These are phyloP conservation scores for Penicillium occitanis DNA, from an alignment of 2,329 filamentous ascomycete species.

Conservation along the genomic window DNA sequence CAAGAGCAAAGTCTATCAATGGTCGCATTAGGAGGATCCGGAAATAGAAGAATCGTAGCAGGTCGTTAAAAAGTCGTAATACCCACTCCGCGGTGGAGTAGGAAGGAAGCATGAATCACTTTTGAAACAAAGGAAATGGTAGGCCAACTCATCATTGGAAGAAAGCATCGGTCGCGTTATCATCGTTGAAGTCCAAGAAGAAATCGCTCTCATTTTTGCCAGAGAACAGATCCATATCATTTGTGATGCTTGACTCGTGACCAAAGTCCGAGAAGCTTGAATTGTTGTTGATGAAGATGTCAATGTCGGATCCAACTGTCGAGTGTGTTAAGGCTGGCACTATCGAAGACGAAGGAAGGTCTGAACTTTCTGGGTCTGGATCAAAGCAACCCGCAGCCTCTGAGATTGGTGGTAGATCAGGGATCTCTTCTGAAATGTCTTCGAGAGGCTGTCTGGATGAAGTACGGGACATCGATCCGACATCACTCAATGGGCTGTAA, in stretches of 20 bases:
- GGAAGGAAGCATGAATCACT: neutral
- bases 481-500: constrained; percentile 40
- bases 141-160: constrained; percentile 16
- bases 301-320: constrained; percentile 39
- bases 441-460: constrained; percentile 33
- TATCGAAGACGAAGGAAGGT: constrained; percentile 35
- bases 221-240: constrained; percentile 35
- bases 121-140: constrained; percentile 10
- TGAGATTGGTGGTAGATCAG: constrained; percentile 30
- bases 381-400: constrained; percentile 33
- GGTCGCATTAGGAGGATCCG: neutral
- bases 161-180: constrained; percentile 23
- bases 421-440: constrained; percentile 34
- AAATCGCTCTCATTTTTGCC: constrained; percentile 39
- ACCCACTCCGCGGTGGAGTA: neutral
- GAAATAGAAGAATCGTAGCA: constrained; percentile 5
- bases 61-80: constrained; percentile 7
- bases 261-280: constrained; percentile 39
- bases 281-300: constrained; percentile 43
- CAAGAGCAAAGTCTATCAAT: constrained; percentile 18
- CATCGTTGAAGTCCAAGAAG: constrained; percentile 41
- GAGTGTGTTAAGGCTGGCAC: constrained; percentile 38
- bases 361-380: constrained; percentile 28
- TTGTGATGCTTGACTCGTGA: constrained; percentile 33
- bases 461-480: constrained; percentile 39